Percentiles rank a stretch among this genome's conserved stretches.
Evolutionary conservation across 108 stramenopile genomes (phyloP).

Genomic region (Schizochytrium sp.): DNA sequence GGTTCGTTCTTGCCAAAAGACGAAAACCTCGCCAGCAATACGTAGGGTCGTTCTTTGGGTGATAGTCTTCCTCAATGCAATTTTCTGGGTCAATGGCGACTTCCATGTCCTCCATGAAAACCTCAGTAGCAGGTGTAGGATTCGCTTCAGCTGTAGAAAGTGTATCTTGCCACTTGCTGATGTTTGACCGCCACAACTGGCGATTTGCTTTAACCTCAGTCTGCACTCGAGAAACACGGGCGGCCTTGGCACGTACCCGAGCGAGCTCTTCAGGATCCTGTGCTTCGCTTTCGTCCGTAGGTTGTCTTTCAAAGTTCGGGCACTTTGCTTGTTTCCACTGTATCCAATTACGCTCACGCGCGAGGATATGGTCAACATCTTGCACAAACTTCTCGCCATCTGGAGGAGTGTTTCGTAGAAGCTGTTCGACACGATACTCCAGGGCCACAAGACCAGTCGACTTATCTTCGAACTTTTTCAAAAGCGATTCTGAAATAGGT

Average conservation of each 20-base stretch:
- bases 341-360: constrained; percentile 68
- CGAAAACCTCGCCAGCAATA: constrained; percentile 63
- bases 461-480: constrained; percentile 54
- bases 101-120: constrained; percentile 46
- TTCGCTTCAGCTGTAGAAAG: neutral
- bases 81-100: constrained; percentile 60
- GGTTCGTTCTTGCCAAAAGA: neutral
- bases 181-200: constrained; percentile 1
- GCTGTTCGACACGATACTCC: constrained; percentile 61
- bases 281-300: neutral
- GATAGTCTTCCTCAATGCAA: constrained; percentile 63
- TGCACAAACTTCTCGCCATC: constrained; percentile 67
- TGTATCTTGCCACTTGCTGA: neutral
- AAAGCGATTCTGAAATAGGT: constrained; percentile 65
- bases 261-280: neutral
- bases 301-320: constrained; percentile 40
- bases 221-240: neutral
- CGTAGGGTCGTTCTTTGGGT: constrained; percentile 60
- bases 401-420: constrained; percentile 67
- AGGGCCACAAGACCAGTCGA: constrained; percentile 62
- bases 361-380: constrained; percentile 64
- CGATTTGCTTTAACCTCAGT: constrained; percentile 47
- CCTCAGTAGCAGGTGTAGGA: constrained; percentile 1
- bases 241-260: neutral
- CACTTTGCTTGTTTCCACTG: constrained; percentile 69